Percentiles rank a stretch among this genome's conserved stretches.
phyloP scores from a whole-genome alignment of 139 green algal genomes.

The Chlorella sp. region DNA sequence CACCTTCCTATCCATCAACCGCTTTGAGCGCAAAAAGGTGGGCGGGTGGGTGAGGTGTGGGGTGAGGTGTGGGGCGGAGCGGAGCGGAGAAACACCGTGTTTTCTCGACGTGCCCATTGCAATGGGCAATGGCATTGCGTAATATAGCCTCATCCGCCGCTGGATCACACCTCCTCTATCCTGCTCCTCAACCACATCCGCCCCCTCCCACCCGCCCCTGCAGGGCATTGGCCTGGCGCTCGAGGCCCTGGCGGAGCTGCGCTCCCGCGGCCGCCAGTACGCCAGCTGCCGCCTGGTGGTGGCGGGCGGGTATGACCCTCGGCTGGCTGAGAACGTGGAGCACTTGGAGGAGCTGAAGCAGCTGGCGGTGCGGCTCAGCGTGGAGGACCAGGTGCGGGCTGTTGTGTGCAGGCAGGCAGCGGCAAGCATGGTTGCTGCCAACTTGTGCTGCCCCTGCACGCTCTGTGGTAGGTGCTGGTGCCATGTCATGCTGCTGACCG shows the following conservation, averaged over 20 bases:
- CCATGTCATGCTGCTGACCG: too few species aligned
- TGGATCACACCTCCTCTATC: too few species aligned
- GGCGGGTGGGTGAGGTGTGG: too few species aligned
- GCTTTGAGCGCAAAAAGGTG: conserved; percentile 98
- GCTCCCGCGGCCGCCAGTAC: background rate
- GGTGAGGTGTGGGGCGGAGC: too few species aligned
- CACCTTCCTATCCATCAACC: conserved; percentile 96
- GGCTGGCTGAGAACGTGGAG: conserved; percentile 91
- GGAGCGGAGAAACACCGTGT: too few species aligned
- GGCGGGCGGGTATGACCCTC: conserved; percentile 90
- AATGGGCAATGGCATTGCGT: too few species aligned
- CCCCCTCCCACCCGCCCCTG: background rate
- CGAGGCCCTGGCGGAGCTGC: conserved; percentile 57
- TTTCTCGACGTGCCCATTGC: too few species aligned
- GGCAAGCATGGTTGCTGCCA: too few species aligned
- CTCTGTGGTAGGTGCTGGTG: too few species aligned
- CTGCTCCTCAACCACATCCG: background rate
- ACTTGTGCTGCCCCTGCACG: too few species aligned
- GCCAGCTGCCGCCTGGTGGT: conserved; percentile 54
- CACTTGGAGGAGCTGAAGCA: conserved; percentile 78
- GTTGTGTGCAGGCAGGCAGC: too few species aligned
- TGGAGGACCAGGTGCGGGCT: conserved; percentile 64
- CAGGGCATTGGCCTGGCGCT: conserved; percentile 87
- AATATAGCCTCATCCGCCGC: too few species aligned
- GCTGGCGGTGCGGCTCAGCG: conserved; percentile 54